Conservation (phyloP, 108 stramenopile genomes). For the Pseudonitzschia multistriata region DNA sequence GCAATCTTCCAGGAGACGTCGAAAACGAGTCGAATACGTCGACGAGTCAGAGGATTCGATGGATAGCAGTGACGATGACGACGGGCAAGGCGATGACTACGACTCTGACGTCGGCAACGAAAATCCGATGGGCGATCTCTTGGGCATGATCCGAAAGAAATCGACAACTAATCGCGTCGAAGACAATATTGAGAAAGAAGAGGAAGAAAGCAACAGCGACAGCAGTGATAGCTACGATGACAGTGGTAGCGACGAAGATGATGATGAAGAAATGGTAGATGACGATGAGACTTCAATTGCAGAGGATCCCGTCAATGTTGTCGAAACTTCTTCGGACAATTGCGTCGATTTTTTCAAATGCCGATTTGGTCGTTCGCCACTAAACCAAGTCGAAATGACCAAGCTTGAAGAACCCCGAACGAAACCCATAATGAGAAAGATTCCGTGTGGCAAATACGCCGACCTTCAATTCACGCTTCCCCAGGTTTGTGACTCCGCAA, state of each 20-base stretch:
- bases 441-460: background rate
- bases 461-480: conserved; percentile 13
- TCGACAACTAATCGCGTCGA: background rate
- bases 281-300: conserved; percentile 6
- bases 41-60: conserved; percentile 11
- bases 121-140: conserved; percentile 15
- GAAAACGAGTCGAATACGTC: background rate
- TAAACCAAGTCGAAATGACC: conserved; percentile 12
- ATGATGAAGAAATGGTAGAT: conserved; percentile 23
- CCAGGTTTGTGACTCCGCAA: background rate
- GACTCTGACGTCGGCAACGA: background rate
- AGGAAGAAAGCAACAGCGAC: conserved; percentile 15
- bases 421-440: background rate
- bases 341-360: conserved; percentile 20
- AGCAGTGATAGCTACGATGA: conserved; percentile 21
- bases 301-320: conserved; percentile 11
- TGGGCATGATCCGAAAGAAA: conserved; percentile 17
- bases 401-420: background rate
- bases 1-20: background rate
- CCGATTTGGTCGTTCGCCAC: conserved; percentile 39
- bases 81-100: background rate
- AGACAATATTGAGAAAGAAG: conserved; percentile 32
- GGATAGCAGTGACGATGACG: background rate
- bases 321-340: conserved; percentile 1
- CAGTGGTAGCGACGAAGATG: conserved; percentile 19